Percentiles rank a stretch among this genome's conserved stretches.
Conservation (phyloP, 177 flowering plant genomes). For the Vitis hybrid region DNA sequence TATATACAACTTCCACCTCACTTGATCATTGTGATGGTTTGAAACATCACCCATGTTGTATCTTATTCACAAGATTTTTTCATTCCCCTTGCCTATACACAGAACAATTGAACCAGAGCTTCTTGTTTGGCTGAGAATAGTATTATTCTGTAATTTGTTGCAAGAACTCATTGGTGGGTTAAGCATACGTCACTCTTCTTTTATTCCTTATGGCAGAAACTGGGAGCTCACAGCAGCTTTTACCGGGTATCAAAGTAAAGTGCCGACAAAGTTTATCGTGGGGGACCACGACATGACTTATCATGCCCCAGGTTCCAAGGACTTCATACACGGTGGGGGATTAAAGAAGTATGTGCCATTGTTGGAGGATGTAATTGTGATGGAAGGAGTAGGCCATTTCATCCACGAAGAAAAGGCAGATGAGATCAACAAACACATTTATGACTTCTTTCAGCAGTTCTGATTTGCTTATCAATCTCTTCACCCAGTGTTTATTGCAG, state of each 20-base stretch:
- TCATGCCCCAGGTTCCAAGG: conserved; percentile 14
- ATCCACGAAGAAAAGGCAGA: conserved; percentile 34
- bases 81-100: no score
- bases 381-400: conserved; percentile 40
- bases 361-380: conserved; percentile 29
- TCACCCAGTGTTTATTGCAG: no score
- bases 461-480: background rate
- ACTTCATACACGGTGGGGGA: conserved; percentile 21
- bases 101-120: no score
- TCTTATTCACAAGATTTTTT: no score
- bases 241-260: conserved; percentile 24
- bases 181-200: no score
- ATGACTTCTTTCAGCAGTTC: conserved; percentile 10
- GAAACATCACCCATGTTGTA: no score
- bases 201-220: conserved; percentile 14
- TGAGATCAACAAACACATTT: conserved; percentile 33
- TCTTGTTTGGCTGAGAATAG: no score
- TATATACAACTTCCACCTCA: no score
- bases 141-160: no score
- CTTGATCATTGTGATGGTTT: no score
- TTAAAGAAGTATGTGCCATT: conserved; percentile 25
- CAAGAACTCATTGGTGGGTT: no score
- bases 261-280: conserved; percentile 30
- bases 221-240: conserved; percentile 25
- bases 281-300: conserved; percentile 26